Evolutionary conservation across 345 rosid species (phyloP).

Genomic region (Eutrema japonicum): DNA sequence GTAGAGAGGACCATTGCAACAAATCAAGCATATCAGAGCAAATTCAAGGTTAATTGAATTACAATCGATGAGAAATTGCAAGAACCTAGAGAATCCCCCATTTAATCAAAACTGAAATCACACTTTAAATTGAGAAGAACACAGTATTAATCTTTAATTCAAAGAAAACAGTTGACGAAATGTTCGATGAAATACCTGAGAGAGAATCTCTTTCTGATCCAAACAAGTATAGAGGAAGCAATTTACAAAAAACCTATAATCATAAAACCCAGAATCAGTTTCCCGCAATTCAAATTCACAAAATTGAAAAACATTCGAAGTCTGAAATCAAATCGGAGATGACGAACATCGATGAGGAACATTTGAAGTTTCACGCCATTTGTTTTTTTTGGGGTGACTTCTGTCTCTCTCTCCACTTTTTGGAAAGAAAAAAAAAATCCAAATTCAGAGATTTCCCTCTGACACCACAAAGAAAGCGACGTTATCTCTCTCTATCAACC

Average conservation of each 20-base stretch:
- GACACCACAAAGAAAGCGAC: too few species aligned
- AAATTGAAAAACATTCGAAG: not conserved
- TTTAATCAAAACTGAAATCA: not conserved
- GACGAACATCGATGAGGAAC: conserved; percentile 45
- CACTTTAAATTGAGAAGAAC: not conserved
- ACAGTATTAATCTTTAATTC: not conserved
- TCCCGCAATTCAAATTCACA: not conserved
- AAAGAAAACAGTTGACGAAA: not conserved
- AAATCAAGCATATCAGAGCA: not conserved
- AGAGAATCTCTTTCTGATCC: conserved; percentile 44
- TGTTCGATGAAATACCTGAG: conserved; percentile 48
- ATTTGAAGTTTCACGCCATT: not conserved
- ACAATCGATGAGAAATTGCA: not conserved
- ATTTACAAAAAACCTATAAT: conserved; percentile 49
- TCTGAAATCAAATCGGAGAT: not conserved
- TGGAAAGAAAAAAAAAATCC: too few species aligned
- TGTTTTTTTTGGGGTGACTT: too few species aligned
- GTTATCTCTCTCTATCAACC: too few species aligned
- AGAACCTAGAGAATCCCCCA: not conserved
- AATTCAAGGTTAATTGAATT: not conserved
- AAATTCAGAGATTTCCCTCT: too few species aligned
- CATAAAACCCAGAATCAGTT: conserved; percentile 15
- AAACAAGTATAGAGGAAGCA: conserved; percentile 37
- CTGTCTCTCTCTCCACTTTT: too few species aligned
- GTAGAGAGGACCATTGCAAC: not conserved